A percentile compares a stretch with the other conserved stretches of the same genome.
Conservation (phyloP, 2,329 filamentous ascomycete genomes). For the Chrysoporthe puriensis region DNA sequence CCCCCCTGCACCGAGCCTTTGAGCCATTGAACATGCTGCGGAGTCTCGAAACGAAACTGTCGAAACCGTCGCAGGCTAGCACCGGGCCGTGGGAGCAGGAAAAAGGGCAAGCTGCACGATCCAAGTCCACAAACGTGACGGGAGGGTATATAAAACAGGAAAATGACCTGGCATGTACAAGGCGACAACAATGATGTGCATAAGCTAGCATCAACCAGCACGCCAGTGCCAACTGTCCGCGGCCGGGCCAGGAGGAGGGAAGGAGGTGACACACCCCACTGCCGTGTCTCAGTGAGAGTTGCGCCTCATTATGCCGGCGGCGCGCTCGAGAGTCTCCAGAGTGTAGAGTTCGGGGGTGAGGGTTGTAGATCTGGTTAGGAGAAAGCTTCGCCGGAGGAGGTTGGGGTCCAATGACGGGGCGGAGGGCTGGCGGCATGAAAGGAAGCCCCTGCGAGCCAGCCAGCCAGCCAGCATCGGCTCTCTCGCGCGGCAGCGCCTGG, state of each 20-base stretch:
- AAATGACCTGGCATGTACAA: not conserved
- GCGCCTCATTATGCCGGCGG: conserved; percentile 4
- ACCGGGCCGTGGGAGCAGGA: conserved; percentile 3
- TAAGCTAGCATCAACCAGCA: conserved; percentile 3
- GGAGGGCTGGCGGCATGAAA: conserved; percentile 2
- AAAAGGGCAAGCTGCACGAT: conserved; percentile 7
- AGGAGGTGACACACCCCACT: not conserved
- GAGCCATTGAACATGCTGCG: conserved; percentile 43
- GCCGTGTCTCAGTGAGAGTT: conserved; percentile 11
- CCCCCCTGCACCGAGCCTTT: conserved; percentile 39
- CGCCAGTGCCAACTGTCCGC: conserved; percentile 11
- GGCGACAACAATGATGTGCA: conserved; percentile 5
- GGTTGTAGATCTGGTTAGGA: not conserved
- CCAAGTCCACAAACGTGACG: not conserved
- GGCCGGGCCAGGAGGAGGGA: not conserved
- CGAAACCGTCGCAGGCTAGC: not conserved
- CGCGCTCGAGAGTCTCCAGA: not conserved
- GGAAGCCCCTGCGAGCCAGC: conserved; percentile 7
- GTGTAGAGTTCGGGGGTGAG: not conserved
- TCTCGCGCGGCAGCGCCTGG: not conserved
- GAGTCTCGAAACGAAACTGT: conserved; percentile 13
- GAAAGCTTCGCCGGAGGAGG: not conserved
- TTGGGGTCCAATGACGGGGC: not conserved
- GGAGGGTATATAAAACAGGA: conserved; percentile 1
- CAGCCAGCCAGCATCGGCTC: not conserved